Percentiles rank a stretch among this genome's conserved stretches.
Conservation (phyloP, 2,329 filamentous ascomycete genomes). For the Leptographium lundbergii region DNA sequence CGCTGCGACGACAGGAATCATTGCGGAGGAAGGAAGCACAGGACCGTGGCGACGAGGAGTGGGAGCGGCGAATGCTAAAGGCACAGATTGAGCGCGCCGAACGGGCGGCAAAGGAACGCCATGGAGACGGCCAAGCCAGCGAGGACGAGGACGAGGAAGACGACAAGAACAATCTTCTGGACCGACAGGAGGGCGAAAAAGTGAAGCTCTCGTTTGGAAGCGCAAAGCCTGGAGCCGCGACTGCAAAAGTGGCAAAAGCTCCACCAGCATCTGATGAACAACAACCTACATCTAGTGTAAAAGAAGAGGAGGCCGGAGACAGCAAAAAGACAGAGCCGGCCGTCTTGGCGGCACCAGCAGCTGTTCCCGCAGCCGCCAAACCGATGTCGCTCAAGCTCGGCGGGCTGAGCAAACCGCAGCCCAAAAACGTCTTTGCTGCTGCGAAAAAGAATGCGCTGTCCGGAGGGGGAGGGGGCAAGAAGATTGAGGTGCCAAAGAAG, state of each 20-base stretch:
- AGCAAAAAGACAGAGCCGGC: background rate
- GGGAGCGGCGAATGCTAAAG: slow-evolving; percentile 70
- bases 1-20: slow-evolving; percentile 66
- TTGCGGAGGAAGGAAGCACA: slow-evolving; percentile 72
- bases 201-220: slow-evolving; percentile 57
- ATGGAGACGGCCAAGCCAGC: slow-evolving; percentile 29
- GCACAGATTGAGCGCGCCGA: slow-evolving; percentile 73
- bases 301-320: background rate
- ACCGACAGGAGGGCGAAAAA: slow-evolving; percentile 60
- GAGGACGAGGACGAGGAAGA: slow-evolving; percentile 27
- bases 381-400: slow-evolving; percentile 53
- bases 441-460: slow-evolving; percentile 57
- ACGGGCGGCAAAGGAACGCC: slow-evolving; percentile 37
- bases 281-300: background rate
- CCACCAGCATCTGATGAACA: background rate
- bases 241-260: slow-evolving; percentile 7
- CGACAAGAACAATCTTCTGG: slow-evolving; percentile 33
- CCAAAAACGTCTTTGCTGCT: slow-evolving; percentile 64
- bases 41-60: slow-evolving; percentile 82
- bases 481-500: slow-evolving; percentile 57
- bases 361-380: slow-evolving; percentile 1
- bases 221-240: slow-evolving; percentile 19
- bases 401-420: slow-evolving; percentile 41
- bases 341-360: slow-evolving; percentile 7
- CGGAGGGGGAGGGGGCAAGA: slow-evolving; percentile 45